Base-by-base conservation (phyloP, 208 protist species). In the Zelonia costaricensis region DNA sequence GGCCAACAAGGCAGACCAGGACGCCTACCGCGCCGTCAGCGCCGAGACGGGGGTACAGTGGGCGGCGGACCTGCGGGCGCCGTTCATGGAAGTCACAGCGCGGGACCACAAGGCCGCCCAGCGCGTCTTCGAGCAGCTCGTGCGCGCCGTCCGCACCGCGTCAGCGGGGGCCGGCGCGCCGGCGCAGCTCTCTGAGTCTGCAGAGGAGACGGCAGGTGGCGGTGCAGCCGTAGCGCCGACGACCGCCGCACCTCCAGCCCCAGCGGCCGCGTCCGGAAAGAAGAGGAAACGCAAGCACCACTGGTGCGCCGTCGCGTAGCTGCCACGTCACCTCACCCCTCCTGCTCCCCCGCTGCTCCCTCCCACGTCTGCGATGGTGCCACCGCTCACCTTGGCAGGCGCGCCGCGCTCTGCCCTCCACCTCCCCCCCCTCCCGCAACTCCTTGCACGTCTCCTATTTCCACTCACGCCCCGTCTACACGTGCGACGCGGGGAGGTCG, bases 21-120 rank as follows among this genome's bases (percentile, higher is more conserved):
- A 36, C 3, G 62, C 61, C 2, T 58, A 84, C 16, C 67, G 80
- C 3, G 78, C 45, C 7, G 84, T 95, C 23, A 55, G 39, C 20
- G 47, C 40, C n/a, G 73, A 74, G 33, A 66, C 76, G 9, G 89
- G 78, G 0, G 46, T 46, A 36, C 46, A 80, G 52, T 52, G 81
- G 30, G 84, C 82, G 0, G 33, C 62, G 6, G 54, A 82, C 40
- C 55, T 68, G 28, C 58, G 62, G 0, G 86, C 74, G 31, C 55
- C 73, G 4, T 92, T 96, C 59, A 49, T 81, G 3, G 86, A 93
- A 42, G 77, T 84, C n/a, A 84, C 80, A 4, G 86, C 90, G 7
- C 92, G 86, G 38, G 80, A 79, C 30, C 43, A 63, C 53, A 18
- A 15, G 0, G 82, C 69, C 53, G 73, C 81, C 5, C 69, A 79